Evolutionary conservation across 805 yeast species (phyloP).

Genomic region (Kockiozyma suomiensis): DNA sequence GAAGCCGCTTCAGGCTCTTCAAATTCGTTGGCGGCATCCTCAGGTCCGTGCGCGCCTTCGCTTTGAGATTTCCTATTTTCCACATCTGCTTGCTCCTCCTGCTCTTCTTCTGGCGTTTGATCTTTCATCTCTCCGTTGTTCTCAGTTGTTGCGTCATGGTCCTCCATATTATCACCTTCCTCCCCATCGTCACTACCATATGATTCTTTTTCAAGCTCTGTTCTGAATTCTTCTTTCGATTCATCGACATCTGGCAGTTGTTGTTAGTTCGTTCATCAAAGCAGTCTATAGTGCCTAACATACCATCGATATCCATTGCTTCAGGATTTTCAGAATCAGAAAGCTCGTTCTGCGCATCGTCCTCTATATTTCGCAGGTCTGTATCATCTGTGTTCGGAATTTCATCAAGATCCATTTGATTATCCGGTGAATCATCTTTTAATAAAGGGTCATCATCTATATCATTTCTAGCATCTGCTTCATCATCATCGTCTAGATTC

Average conservation of each 20-base stretch:
- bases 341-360: conserved; percentile 34
- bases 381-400: conserved; percentile 43
- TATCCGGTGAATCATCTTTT: conserved; percentile 42
- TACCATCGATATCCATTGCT: conserved; percentile 10
- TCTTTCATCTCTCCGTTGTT: no score
- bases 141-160: conserved; percentile 38
- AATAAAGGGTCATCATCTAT: conserved; percentile 41
- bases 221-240: background rate
- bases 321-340: conserved; percentile 37
- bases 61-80: conserved; percentile 56
- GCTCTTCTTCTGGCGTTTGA: conserved; percentile 20
- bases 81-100: conserved; percentile 40
- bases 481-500: conserved; percentile 76
- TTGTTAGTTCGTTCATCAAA: background rate
- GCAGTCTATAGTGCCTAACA: background rate
- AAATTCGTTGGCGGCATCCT: conserved; percentile 64
- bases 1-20: conserved; percentile 54
- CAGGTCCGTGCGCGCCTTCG: conserved; percentile 76
- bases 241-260: background rate
- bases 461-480: conserved; percentile 43
- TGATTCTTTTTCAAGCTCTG: conserved; percentile 38
- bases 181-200: conserved; percentile 18
- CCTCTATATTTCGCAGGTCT: conserved; percentile 37
- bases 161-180: conserved; percentile 41
- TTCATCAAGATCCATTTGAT: conserved; percentile 40